These are phyloP conservation scores for Sanchytrium tribonematis DNA, from an alignment of 371 early-diverging fungal genomes.

Conservation along the genomic window DNA sequence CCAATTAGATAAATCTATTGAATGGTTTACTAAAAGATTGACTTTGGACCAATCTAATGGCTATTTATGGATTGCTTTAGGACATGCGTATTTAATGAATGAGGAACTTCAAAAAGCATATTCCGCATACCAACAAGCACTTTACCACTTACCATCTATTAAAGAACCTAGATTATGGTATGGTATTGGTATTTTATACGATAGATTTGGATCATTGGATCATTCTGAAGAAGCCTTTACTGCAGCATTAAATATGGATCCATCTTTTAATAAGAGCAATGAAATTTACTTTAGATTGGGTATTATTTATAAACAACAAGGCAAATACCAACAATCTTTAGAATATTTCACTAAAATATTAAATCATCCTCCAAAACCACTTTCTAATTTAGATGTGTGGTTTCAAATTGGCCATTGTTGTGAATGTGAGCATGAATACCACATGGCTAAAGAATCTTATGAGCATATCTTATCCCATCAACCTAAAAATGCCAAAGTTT, in stretches of 20 bases:
- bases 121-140: conserved; percentile 70
- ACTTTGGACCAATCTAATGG: conserved; percentile 46
- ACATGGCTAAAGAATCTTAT: conserved; percentile 56
- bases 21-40: not conserved
- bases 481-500: conserved; percentile 72
- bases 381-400: conserved; percentile 79
- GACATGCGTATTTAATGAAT: conserved; percentile 73
- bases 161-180: conserved; percentile 95
- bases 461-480: conserved; percentile 62
- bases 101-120: conserved; percentile 76
- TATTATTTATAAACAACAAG: conserved; percentile 84
- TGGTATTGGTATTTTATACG: conserved; percentile 87
- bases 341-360: conserved; percentile 20
- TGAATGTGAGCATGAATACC: conserved; percentile 70
- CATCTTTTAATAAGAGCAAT: conserved; percentile 67
- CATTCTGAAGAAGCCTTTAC: conserved; percentile 90
- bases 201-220: conserved; percentile 76
- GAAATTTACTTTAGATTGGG: conserved; percentile 90
- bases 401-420: conserved; percentile 90
- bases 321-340: conserved; percentile 52
- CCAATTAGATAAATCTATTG: not conserved
- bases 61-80: conserved; percentile 69
- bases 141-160: conserved; percentile 53
- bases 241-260: conserved; percentile 28
- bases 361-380: conserved; percentile 50